A percentile compares a stretch with the other conserved stretches of the same genome.
Evolutionary conservation across 2,329 filamentous ascomycete species (phyloP).

Genomic region (Clonostachys rosea): DNA sequence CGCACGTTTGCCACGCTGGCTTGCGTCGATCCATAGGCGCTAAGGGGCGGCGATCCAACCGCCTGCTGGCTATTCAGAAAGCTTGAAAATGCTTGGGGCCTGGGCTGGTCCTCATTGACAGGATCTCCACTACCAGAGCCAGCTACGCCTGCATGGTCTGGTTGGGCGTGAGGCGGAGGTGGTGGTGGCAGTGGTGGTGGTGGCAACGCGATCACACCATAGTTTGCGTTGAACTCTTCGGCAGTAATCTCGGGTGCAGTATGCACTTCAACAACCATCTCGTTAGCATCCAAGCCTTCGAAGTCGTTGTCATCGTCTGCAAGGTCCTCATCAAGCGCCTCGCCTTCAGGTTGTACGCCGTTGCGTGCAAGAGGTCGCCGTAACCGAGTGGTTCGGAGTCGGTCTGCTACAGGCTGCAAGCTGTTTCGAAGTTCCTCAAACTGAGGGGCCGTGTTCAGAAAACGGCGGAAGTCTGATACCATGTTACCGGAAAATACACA

Average conservation of each 20-base stretch:
- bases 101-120: not conserved
- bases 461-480: conserved; percentile 71
- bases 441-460: conserved; percentile 58
- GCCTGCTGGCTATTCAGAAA: conserved; percentile 19
- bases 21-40: conserved; percentile 10
- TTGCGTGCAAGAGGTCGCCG: not conserved
- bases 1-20: conserved; percentile 10
- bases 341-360: conserved; percentile 2
- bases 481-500: conserved; percentile 94
- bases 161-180: not conserved
- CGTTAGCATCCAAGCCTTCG: conserved; percentile 30
- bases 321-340: conserved; percentile 34
- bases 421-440: conserved; percentile 39
- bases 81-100: conserved; percentile 6
- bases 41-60: conserved; percentile 8
- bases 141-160: not conserved
- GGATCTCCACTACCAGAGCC: conserved; percentile 1
- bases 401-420: conserved; percentile 6
- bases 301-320: conserved; percentile 38
- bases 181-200: not conserved
- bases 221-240: conserved; percentile 4
- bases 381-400: not conserved
- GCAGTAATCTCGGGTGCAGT: conserved; percentile 11
- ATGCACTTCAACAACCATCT: conserved; percentile 28
- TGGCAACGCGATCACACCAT: not conserved